phyloP scores from a whole-genome alignment of 2,329 filamentous ascomycete species.

The Calonectria pseudoturangicola region DNA sequence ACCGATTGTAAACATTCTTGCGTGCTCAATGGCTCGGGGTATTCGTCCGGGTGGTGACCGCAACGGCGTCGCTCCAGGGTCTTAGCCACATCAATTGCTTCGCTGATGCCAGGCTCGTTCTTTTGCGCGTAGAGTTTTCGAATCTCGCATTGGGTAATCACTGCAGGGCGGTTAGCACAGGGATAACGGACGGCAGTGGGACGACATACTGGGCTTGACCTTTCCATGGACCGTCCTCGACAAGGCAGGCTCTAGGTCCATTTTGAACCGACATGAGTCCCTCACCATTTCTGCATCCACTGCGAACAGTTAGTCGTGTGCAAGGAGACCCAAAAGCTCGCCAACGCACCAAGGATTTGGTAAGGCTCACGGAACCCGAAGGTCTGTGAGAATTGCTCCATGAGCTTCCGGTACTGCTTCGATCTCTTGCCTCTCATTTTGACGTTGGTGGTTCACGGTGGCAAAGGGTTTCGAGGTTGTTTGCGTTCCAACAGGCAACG shows the following conservation, averaged over 20 bases:
- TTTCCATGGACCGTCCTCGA: constrained; percentile 90
- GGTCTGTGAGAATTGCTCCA: constrained; percentile 90
- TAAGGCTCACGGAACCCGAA: constrained; percentile 97
- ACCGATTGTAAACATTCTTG: constrained; percentile 83
- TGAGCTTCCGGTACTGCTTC: constrained; percentile 84
- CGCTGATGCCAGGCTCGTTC: constrained; percentile 69
- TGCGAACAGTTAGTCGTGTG: constrained; percentile 57
- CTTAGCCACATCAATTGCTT: constrained; percentile 85
- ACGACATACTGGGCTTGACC: constrained; percentile 83
- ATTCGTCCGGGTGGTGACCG: constrained; percentile 83
- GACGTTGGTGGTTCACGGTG: constrained; percentile 29
- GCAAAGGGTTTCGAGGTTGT: constrained; percentile 20
- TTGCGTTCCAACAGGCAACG: constrained; percentile 17
- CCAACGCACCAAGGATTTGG: constrained; percentile 82
- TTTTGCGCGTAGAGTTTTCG: constrained; percentile 83
- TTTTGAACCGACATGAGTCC: constrained; percentile 89
- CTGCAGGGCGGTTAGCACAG: constrained; percentile 61
- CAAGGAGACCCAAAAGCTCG: constrained; percentile 15
- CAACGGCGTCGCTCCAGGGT: constrained; percentile 84
- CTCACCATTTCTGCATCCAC: constrained; percentile 90
- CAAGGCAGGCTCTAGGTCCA: constrained; percentile 87
- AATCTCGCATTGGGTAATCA: constrained; percentile 89
- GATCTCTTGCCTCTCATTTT: constrained; percentile 71
- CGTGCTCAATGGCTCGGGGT: constrained; percentile 81
- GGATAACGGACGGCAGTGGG: constrained; percentile 7